Evolutionary conservation across 495 filamentous ascomycete genomes (phyloP), one percentile per base, ranked within the genome.

Genomic region (Chaetomium tenue): DNA sequence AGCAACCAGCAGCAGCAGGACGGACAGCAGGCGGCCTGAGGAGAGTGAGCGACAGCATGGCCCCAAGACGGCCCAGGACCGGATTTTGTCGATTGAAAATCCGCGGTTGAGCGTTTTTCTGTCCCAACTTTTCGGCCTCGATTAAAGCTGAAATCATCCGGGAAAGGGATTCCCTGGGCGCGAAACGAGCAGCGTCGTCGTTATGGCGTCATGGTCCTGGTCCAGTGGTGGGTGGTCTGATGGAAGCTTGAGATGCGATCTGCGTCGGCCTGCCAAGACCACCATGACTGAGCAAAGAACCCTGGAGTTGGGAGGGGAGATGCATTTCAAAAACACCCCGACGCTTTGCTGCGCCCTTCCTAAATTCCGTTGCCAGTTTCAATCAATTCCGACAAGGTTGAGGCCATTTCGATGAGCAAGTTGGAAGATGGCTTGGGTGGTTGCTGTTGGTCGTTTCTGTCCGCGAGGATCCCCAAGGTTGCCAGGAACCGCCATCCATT

Each of bases 1-100:
- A 61, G 64, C 64, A 66, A 18, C 64, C 64, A 56, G 52, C 64
- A 58, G 52, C 64, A 58, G 15, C 64, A 62, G 33, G 22, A 58
- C 22, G 46, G 33, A 58, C 15, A 59, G 33, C 44, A 37, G 37
- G 9, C 8, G 13, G n/a, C 57, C 20, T 11, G 25, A 28, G 42
- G 47, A 60, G 20, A 23, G 47, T 28, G 40, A 58, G 53, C 53
- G 42, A 22, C 58, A 60, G 9, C 58, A 50, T 60, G 26, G 22
- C 42, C 15, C 33, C 30, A 54, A 20, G 6, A 58, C 8, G 33
- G 26, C 63, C 55, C 23, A 15, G 22, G 30, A 40, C 15, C 16
- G 23, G 16, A 15, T 16, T 40, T 50, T 40, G 52, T 20, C 54
- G 52, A 25, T 11, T 40, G 53, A 50, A 26, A 9, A 13, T 18